These are phyloP conservation scores for Citrus inodora DNA, from an alignment of 345 rosid genomes.

Conservation along the genomic window DNA sequence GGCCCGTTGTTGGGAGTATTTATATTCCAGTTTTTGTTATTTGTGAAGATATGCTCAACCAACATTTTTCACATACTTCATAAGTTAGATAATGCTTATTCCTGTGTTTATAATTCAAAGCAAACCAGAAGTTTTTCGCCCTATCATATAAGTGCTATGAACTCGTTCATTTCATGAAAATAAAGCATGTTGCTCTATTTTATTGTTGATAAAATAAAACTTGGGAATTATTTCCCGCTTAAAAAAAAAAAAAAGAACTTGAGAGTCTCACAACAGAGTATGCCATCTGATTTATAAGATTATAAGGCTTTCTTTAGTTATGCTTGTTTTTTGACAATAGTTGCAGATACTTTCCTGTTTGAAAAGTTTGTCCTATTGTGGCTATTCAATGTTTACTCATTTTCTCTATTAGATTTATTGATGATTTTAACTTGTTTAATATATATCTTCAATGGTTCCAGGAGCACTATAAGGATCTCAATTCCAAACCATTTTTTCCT, in stretches of 20 bases:
- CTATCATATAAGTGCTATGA: background rate
- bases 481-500: constrained; percentile 80
- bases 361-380: background rate
- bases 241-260: too few species aligned
- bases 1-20: constrained; percentile 37
- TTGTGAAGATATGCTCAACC: background rate
- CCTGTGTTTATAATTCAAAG: background rate
- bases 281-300: background rate
- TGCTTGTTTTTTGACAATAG: background rate
- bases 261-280: too few species aligned
- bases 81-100: background rate
- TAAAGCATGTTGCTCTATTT: background rate
- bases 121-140: background rate
- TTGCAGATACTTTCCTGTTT: background rate
- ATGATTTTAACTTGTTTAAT: background rate
- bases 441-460: constrained; percentile 16
- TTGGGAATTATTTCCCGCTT: background rate
- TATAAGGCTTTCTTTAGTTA: background rate
- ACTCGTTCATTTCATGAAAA: background rate
- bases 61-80: background rate
- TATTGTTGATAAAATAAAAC: background rate
- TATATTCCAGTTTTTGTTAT: constrained; percentile 2
- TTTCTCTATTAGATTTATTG: background rate
- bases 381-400: background rate
- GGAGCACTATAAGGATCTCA: constrained; percentile 97